Evolutionary conservation across 805 yeast species (phyloP).

Genomic region (Kodamaea leandrae): DNA sequence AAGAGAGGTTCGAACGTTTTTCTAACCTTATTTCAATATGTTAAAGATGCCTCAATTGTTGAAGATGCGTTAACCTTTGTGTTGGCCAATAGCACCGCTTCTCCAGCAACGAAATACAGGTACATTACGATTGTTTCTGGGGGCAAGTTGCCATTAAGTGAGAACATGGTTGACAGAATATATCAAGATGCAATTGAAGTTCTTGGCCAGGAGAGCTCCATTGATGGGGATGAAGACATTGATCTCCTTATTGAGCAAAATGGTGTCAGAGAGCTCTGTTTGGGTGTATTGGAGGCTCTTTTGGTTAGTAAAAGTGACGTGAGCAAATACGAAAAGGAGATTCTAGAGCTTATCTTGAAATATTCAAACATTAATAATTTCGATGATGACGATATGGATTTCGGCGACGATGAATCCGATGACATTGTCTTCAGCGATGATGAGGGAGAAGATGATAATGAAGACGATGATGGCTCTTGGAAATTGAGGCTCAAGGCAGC

Average conservation of each 20-base stretch:
- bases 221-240: conserved; percentile 39
- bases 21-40: conserved; percentile 37
- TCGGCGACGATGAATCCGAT: conserved; percentile 13
- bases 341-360: conserved; percentile 18
- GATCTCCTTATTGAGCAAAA: conserved; percentile 43
- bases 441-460: conserved; percentile 48
- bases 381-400: conserved; percentile 25
- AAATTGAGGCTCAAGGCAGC: conserved; percentile 56
- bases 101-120: conserved; percentile 1
- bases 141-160: conserved; percentile 5
- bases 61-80: neutral
- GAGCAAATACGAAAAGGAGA: conserved; percentile 11
- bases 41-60: conserved; percentile 2
- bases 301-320: conserved; percentile 16
- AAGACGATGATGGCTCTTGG: conserved; percentile 52
- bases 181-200: conserved; percentile 7
- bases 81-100: neutral
- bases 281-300: conserved; percentile 40
- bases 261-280: conserved; percentile 50
- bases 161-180: conserved; percentile 6
- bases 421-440: conserved; percentile 34
- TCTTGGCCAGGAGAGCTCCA: conserved; percentile 2
- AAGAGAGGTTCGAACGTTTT: conserved; percentile 51
- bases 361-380: conserved; percentile 36
- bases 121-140: conserved; percentile 7